These are phyloP conservation scores for Plenodomus lindquistii DNA, from an alignment of 2,329 filamentous ascomycete genomes.

Conservation along the genomic window DNA sequence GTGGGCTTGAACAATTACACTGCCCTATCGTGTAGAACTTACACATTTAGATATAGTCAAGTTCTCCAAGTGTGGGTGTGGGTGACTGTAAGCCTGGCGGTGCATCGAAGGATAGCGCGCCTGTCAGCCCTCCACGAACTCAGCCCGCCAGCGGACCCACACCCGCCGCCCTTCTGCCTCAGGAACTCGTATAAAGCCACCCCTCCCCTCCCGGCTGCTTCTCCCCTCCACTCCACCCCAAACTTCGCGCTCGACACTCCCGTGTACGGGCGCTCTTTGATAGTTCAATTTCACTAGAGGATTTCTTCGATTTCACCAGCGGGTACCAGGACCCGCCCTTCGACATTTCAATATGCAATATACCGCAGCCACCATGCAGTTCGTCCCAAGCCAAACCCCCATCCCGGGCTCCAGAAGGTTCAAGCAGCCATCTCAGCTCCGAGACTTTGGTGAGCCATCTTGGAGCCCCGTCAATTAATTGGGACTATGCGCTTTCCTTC, in stretches of 20 bases:
- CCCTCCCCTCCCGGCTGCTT: conserved; percentile 13
- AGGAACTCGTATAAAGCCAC: conserved; percentile 20
- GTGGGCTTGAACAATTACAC: no score
- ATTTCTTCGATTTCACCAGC: conserved; percentile 42
- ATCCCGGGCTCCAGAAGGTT: no score
- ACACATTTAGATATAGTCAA: no score
- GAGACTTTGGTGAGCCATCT: conserved; percentile 25
- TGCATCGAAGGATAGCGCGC: not conserved
- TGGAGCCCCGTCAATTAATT: conserved; percentile 31
- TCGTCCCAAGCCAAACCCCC: conserved; percentile 20
- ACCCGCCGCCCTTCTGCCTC: conserved; percentile 2
- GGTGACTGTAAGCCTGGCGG: no score
- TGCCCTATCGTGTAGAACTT: no score
- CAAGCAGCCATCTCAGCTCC: conserved; percentile 32
- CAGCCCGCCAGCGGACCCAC: not conserved
- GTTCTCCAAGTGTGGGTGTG: no score
- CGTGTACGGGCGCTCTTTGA: conserved; percentile 38
- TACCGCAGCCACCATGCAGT: conserved; percentile 24
- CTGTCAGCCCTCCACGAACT: not conserved
- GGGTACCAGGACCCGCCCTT: conserved; percentile 39
- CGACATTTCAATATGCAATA: conserved; percentile 39
- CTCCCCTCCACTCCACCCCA: conserved; percentile 23
- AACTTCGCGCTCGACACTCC: conserved; percentile 40
- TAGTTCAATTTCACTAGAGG: conserved; percentile 42
- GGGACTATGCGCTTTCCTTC: conserved; percentile 33